Conservation (phyloP, 768 basidiomycete genomes). For the Panaeolus cyanescens region DNA sequence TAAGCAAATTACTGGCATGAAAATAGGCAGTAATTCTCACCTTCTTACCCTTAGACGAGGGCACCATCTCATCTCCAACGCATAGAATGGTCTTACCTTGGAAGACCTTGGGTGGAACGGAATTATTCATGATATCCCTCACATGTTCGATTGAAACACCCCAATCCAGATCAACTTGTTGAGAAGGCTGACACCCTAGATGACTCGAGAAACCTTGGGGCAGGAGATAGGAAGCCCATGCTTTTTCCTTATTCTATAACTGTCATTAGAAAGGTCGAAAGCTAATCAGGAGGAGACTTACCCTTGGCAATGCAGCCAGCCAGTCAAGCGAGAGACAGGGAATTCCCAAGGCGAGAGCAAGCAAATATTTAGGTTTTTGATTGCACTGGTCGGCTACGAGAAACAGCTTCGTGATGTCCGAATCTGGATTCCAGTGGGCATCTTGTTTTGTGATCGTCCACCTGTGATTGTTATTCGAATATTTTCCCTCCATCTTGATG, state of each 20-base stretch:
- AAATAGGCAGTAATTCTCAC: conserved; percentile 20
- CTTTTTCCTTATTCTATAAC: conserved; percentile 37
- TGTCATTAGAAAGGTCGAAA: background rate
- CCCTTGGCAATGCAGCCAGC: conserved; percentile 41
- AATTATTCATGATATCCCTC: conserved; percentile 58
- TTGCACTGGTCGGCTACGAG: conserved; percentile 65
- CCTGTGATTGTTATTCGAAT: conserved; percentile 41
- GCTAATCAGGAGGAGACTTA: conserved; percentile 17
- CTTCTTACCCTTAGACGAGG: conserved; percentile 42
- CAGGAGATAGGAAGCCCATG: conserved; percentile 66
- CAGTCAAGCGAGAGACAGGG: conserved; percentile 73
- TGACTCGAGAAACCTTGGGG: conserved; percentile 56
- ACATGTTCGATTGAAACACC: conserved; percentile 52
- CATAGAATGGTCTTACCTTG: conserved; percentile 57
- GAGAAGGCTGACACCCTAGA: conserved; percentile 37
- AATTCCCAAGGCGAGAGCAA: conserved; percentile 83
- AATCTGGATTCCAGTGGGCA: conserved; percentile 43
- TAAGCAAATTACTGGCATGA: conserved; percentile 7
- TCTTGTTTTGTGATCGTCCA: conserved; percentile 56
- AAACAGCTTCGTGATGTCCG: conserved; percentile 57
- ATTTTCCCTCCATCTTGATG: conserved; percentile 56
- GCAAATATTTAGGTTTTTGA: conserved; percentile 78
- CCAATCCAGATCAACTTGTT: conserved; percentile 52
- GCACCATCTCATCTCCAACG: conserved; percentile 57
- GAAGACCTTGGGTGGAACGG: conserved; percentile 60